Evolutionary conservation across 2,329 filamentous ascomycete species (phyloP).

Genomic region (Trichoderma sp.): DNA sequence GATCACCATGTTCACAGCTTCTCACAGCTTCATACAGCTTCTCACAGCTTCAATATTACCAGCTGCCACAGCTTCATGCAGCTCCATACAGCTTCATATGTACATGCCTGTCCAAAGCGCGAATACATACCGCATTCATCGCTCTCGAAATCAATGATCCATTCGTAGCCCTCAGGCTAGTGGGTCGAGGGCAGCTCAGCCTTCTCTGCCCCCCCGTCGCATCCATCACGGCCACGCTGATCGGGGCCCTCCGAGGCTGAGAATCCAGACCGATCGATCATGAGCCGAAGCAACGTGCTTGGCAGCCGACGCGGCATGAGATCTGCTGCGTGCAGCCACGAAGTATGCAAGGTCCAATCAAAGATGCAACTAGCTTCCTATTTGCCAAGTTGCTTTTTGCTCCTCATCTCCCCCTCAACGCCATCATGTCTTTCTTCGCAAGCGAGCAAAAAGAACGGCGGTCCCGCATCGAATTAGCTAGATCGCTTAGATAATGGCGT

Average conservation of each 20-base stretch:
- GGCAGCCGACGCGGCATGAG: background rate
- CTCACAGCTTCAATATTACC: background rate
- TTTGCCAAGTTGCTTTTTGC: background rate
- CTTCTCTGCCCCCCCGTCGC: background rate
- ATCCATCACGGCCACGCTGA: conserved; percentile 1
- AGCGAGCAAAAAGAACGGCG: background rate
- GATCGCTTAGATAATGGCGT: conserved; percentile 8
- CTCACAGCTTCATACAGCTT: background rate
- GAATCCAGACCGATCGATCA: conserved; percentile 7
- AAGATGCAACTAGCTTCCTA: background rate
- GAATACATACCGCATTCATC: conserved; percentile 1
- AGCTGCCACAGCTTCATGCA: background rate
- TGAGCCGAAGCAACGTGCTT: background rate
- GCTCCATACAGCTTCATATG: background rate
- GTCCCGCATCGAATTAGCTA: background rate
- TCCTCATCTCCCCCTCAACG: conserved; percentile 5
- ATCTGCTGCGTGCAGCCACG: background rate
- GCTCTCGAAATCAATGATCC: background rate
- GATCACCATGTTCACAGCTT: background rate
- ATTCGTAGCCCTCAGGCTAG: background rate
- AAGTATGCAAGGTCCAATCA: background rate
- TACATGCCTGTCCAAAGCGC: background rate
- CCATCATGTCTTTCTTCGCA: background rate
- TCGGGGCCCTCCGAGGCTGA: conserved; percentile 8
- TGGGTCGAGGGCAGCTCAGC: background rate